These are phyloP conservation scores for Parastagonospora nodorum DNA, from an alignment of 2,329 filamentous ascomycete species.

Conservation along the genomic window DNA sequence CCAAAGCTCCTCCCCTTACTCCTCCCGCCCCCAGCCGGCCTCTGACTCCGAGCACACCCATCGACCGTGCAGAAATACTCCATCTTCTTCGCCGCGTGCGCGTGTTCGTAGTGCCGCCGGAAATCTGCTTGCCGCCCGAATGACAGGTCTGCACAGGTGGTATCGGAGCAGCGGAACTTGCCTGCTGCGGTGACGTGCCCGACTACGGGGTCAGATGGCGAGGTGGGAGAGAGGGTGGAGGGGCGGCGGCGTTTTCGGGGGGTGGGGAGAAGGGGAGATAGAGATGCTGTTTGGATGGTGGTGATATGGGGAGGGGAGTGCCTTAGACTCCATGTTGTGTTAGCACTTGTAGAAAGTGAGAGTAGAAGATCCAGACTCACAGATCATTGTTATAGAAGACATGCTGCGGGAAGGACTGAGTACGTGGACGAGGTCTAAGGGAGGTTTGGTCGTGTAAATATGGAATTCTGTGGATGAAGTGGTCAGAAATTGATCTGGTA, in stretches of 20 bases:
- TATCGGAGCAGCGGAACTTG: slow-evolving; percentile 30
- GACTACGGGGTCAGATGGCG: slow-evolving; percentile 12
- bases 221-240: neutral
- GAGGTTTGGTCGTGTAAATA: too few relatives aligned
- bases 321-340: neutral
- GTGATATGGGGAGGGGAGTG: neutral
- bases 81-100: slow-evolving; percentile 14
- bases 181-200: slow-evolving; percentile 31
- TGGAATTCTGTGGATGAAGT: neutral
- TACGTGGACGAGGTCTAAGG: neutral
- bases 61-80: slow-evolving; percentile 30
- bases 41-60: slow-evolving; percentile 26
- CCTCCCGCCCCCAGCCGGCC: slow-evolving; percentile 13
- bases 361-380: neutral
- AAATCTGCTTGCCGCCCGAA: slow-evolving; percentile 42
- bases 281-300: neutral
- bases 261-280: neutral
- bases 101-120: slow-evolving; percentile 31
- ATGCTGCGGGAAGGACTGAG: neutral
- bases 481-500: neutral
- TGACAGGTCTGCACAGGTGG: slow-evolving; percentile 18
- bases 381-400: neutral
- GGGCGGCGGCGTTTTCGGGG: neutral
- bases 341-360: neutral
- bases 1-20: slow-evolving; percentile 35